phyloP scores from a whole-genome alignment of 352 stramenopile genomes.

The Phytopythium cucurbitacearum region DNA sequence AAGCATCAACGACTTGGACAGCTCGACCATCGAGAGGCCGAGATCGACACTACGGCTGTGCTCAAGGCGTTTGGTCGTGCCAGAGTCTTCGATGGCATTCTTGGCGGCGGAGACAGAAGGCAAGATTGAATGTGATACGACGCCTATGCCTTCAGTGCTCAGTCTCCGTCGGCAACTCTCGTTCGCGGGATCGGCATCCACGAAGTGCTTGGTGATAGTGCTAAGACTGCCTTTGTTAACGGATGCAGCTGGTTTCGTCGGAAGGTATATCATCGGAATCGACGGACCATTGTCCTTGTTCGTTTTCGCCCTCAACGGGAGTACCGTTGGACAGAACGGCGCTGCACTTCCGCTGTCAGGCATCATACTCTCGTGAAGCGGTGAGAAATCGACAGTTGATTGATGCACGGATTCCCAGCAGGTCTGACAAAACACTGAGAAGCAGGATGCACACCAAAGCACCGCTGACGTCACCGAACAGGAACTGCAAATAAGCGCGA shows the following conservation, averaged over 20 bases:
- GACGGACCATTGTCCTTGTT: constrained; percentile 13
- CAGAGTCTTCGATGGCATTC: not conserved
- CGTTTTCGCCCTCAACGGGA: constrained; percentile 17
- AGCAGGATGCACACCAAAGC: constrained; percentile 62
- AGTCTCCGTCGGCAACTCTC: not conserved
- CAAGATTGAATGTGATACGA: constrained; percentile 14
- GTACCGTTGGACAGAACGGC: constrained; percentile 23
- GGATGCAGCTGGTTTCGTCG: constrained; percentile 25
- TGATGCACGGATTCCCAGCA: constrained; percentile 52
- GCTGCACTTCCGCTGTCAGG: not conserved
- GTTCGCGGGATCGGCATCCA: not conserved
- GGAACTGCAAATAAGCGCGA: constrained; percentile 38
- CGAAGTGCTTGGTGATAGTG: too few relatives aligned
- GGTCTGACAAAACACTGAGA: constrained; percentile 42
- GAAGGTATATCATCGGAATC: constrained; percentile 54
- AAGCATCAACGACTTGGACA: constrained; percentile 11
- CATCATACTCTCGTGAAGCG: not conserved
- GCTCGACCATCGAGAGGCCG: constrained; percentile 1
- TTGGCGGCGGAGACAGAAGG: constrained; percentile 2
- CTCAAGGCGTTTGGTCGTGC: not conserved
- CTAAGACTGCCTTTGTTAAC: too few relatives aligned
- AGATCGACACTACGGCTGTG: not conserved
- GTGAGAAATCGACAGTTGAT: constrained; percentile 39
- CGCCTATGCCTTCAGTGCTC: not conserved
- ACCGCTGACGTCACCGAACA: constrained; percentile 28